Percentiles rank a stretch among this genome's conserved stretches.
These are phyloP conservation scores for Medicago lupulina DNA, from an alignment of 306 rosid genomes.

Conservation along the genomic window DNA sequence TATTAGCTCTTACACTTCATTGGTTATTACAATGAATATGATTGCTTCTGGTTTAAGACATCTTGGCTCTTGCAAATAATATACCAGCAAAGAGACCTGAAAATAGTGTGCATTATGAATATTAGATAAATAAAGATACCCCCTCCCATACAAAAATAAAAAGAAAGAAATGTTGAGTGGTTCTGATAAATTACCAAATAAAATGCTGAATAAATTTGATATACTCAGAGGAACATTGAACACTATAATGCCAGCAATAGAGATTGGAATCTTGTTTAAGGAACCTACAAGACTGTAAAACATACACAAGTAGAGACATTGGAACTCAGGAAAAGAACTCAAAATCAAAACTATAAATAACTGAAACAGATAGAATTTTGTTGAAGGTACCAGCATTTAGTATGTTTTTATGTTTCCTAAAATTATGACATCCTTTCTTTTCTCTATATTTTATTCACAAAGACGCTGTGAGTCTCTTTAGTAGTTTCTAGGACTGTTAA, in stretches of 20 bases:
- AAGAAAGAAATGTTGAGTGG: background rate
- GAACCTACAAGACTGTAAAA: constrained; percentile 85
- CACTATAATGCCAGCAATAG: constrained; percentile 74
- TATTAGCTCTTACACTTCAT: constrained; percentile 28
- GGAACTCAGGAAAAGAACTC: background rate
- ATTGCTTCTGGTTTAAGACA: constrained; percentile 53
- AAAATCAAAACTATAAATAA: constrained; percentile 8
- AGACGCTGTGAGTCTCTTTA: background rate
- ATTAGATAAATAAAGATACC: background rate
- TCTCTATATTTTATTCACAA: too few relatives aligned
- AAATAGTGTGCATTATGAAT: constrained; percentile 20
- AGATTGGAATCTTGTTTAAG: constrained; percentile 89
- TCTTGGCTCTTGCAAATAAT: constrained; percentile 83
- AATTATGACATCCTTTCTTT: too few relatives aligned
- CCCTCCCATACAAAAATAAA: background rate
- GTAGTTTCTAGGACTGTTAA: background rate
- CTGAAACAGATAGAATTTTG: background rate
- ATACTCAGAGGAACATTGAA: constrained; percentile 79
- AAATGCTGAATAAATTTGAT: constrained; percentile 74
- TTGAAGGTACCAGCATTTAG: background rate
- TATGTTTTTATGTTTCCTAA: too few relatives aligned
- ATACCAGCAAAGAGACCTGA: constrained; percentile 92
- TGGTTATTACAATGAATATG: constrained; percentile 11
- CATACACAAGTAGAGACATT: constrained; percentile 27
- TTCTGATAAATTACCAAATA: constrained; percentile 67